phyloP scores from a whole-genome alignment of 2,329 filamentous ascomycete genomes.

The Aspergillus sp. region DNA sequence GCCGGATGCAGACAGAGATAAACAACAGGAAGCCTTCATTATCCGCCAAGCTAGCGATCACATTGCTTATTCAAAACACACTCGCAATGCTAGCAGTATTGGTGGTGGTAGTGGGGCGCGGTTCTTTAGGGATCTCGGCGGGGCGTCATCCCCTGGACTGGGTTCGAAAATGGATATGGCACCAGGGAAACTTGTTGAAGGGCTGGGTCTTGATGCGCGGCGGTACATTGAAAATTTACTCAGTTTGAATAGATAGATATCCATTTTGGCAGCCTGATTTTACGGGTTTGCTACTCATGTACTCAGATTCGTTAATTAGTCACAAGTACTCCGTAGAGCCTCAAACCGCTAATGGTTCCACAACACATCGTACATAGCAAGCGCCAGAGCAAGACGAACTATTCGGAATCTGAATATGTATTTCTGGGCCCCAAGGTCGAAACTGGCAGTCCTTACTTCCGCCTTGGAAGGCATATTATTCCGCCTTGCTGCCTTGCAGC shows the following conservation, averaged over 20 bases:
- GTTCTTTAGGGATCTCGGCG: constrained; percentile 43
- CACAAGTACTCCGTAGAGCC: not conserved
- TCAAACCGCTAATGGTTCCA: not conserved
- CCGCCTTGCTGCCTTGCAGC: constrained; percentile 2
- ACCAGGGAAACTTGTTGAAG: constrained; percentile 42
- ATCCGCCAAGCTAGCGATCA: constrained; percentile 47
- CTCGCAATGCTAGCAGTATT: constrained; percentile 19
- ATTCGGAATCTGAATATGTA: not conserved
- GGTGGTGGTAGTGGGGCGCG: constrained; percentile 29
- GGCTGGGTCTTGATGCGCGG: constrained; percentile 47
- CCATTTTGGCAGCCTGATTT: not conserved
- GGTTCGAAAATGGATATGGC: constrained; percentile 29
- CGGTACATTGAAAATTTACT: constrained; percentile 49
- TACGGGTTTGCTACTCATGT: not conserved
- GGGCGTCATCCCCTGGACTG: constrained; percentile 27
- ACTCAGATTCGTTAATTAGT: not conserved
- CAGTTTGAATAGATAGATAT: constrained; percentile 41
- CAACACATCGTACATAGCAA: not conserved
- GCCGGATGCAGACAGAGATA: constrained; percentile 8
- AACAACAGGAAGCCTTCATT: constrained; percentile 46
- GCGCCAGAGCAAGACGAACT: not conserved
- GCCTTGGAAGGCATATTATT: not conserved
- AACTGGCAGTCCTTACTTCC: not conserved
- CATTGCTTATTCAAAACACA: constrained; percentile 27
- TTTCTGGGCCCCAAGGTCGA: not conserved